phyloP scores from a whole-genome alignment of 176 grass and related monocot genomes.

The Chloris gayana region DNA sequence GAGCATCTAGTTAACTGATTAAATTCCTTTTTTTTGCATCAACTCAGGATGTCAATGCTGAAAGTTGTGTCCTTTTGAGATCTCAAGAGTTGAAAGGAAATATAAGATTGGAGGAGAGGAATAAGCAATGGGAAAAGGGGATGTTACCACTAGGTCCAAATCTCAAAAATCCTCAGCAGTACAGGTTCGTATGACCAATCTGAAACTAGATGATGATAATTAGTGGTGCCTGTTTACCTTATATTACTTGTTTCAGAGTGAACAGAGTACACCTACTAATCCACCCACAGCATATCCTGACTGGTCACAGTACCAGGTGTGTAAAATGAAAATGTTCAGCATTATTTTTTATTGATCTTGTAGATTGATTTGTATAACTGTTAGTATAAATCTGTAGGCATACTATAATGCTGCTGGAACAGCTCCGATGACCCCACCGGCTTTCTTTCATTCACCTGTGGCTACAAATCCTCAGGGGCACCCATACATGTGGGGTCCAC shows the following conservation, averaged over 20 bases:
- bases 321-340: conserved; percentile 22
- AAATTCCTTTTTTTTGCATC: not conserved
- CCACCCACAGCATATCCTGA: conserved; percentile 63
- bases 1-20: conserved; percentile 9
- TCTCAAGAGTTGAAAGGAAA: conserved; percentile 30
- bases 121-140: conserved; percentile 60
- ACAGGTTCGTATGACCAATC: conserved; percentile 46
- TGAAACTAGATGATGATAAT: conserved; percentile 25
- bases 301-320: conserved; percentile 66
- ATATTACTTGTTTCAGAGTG: conserved; percentile 56
- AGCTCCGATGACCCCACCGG: conserved; percentile 53
- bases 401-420: conserved; percentile 60
- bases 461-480: conserved; percentile 55
- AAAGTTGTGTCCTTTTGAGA: conserved; percentile 11
- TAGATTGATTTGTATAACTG: conserved; percentile 36
- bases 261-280: conserved; percentile 56
- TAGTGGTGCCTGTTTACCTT: conserved; percentile 33
- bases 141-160: conserved; percentile 59
- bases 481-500: conserved; percentile 67
- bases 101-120: conserved; percentile 25
- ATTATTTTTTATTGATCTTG: conserved; percentile 44
- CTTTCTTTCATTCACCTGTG: conserved; percentile 55
- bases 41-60: conserved; percentile 8
- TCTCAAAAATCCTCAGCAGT: conserved; percentile 53
- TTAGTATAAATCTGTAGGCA: conserved; percentile 47